These are phyloP conservation scores for Nannochloris sp. DNA, from an alignment of 139 green algal species.

Conservation along the genomic window DNA sequence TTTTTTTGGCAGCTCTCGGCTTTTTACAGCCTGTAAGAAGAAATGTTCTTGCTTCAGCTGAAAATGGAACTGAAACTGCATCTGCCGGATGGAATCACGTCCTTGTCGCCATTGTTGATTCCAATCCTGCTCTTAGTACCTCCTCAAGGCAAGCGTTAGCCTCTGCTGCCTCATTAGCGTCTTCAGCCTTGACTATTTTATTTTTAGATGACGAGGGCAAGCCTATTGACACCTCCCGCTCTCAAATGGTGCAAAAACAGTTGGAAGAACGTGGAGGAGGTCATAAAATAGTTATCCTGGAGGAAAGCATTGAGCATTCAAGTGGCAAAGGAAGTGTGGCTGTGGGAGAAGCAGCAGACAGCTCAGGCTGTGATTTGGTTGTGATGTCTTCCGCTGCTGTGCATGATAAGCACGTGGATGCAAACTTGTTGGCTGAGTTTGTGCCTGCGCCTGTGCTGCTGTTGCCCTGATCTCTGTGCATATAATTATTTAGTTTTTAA, in stretches of 20 bases:
- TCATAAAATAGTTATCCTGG: conserved; percentile 1
- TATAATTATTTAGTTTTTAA: not conserved
- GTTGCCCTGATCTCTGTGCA: not conserved
- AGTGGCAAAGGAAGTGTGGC: conserved; percentile 20
- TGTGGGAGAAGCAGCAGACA: conserved; percentile 43
- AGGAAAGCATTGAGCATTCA: conserved; percentile 18
- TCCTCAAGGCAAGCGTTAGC: conserved; percentile 1
- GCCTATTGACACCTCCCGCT: conserved; percentile 3
- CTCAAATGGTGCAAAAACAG: conserved; percentile 14
- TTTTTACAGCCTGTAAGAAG: too few relatives aligned
- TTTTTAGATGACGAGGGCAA: conserved; percentile 30
- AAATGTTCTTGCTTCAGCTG: too few relatives aligned
- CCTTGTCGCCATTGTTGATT: conserved; percentile 20
- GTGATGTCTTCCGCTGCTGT: conserved; percentile 53
- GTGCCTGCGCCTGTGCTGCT: conserved; percentile 27
- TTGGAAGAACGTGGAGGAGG: conserved; percentile 3
- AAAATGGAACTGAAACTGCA: too few relatives aligned
- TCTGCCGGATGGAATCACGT: conserved; percentile 8
- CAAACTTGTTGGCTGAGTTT: conserved; percentile 80
- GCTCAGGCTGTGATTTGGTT: conserved; percentile 61
- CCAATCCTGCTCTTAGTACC: conserved; percentile 6
- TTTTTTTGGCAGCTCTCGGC: too few relatives aligned
- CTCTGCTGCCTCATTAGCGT: conserved; percentile 6
- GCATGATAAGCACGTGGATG: conserved; percentile 71
- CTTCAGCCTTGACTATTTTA: conserved; percentile 18